Conservation (phyloP, 305 asterid genomes). For the Striga hermonthica region DNA sequence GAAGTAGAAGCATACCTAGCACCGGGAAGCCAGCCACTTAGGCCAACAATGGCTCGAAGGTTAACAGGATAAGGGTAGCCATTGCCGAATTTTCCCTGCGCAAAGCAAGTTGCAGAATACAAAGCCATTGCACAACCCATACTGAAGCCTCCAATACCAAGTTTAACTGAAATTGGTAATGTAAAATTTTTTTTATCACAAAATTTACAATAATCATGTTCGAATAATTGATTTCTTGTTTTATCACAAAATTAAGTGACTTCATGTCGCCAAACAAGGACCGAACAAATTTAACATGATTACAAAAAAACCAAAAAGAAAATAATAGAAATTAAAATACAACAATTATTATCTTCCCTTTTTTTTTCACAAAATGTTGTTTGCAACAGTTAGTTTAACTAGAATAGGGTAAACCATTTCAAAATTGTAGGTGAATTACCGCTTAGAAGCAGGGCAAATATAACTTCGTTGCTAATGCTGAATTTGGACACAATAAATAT, state of each 20-base stretch:
- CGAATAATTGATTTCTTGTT: not conserved
- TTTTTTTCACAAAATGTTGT: too few relatives aligned
- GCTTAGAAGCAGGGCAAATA: slow-evolving; percentile 18
- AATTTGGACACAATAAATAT: too few relatives aligned
- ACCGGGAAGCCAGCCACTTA: slow-evolving; percentile 97
- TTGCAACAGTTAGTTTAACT: too few relatives aligned
- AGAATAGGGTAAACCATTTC: slow-evolving; percentile 19
- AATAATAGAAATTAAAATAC: too few relatives aligned
- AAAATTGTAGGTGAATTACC: not conserved
- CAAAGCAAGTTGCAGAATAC: slow-evolving; percentile 89
- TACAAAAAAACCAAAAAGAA: too few relatives aligned
- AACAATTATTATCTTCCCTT: too few relatives aligned
- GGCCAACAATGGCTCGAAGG: slow-evolving; percentile 70
- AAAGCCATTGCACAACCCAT: slow-evolving; percentile 96
- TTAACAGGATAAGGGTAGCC: slow-evolving; percentile 78
- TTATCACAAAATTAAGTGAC: too few relatives aligned
- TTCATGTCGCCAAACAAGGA: too few relatives aligned
- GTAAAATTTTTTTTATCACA: not conserved
- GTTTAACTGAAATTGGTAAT: slow-evolving; percentile 56
- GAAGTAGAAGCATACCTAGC: slow-evolving; percentile 48
- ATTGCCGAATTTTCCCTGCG: slow-evolving; percentile 78
- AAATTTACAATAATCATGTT: not conserved
- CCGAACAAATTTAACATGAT: too few relatives aligned
- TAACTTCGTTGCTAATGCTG: too few relatives aligned
- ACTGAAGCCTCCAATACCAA: slow-evolving; percentile 95